phyloP scores from a whole-genome alignment of 2,329 filamentous ascomycete genomes.

The Drechslerella coelobrocha region DNA sequence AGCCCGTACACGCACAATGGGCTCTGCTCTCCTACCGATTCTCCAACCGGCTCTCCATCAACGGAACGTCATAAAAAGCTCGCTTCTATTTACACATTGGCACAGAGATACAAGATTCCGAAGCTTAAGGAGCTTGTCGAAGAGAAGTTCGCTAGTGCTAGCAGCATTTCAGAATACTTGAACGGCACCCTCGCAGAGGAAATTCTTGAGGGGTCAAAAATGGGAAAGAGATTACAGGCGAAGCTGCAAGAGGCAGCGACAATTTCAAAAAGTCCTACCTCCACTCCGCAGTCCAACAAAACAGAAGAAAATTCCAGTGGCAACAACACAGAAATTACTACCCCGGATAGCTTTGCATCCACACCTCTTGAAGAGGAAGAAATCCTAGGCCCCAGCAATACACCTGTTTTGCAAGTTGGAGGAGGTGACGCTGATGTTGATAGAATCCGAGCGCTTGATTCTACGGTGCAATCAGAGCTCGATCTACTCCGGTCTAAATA shows the following conservation, averaged over 20 bases:
- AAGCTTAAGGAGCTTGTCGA: constrained; percentile 21
- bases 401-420: background rate
- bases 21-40: background rate
- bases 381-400: constrained; percentile 6
- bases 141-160: constrained; percentile 9
- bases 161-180: constrained; percentile 27
- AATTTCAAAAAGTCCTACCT: background rate
- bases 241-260: constrained; percentile 20
- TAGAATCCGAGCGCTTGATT: constrained; percentile 3
- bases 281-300: background rate
- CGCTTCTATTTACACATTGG: constrained; percentile 19
- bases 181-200: constrained; percentile 4
- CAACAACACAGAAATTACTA: background rate
- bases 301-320: background rate
- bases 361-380: constrained; percentile 2
- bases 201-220: background rate
- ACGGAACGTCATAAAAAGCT: constrained; percentile 13
- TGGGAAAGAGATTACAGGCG: constrained; percentile 22
- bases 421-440: background rate
- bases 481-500: background rate
- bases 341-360: background rate
- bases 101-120: constrained; percentile 25
- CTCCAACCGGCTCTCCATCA: constrained; percentile 7
- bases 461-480: constrained; percentile 3
- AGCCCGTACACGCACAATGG: background rate